Base-by-base conservation (phyloP, 2,329 filamentous ascomycete genomes). In the Septoria petroselini region DNA sequence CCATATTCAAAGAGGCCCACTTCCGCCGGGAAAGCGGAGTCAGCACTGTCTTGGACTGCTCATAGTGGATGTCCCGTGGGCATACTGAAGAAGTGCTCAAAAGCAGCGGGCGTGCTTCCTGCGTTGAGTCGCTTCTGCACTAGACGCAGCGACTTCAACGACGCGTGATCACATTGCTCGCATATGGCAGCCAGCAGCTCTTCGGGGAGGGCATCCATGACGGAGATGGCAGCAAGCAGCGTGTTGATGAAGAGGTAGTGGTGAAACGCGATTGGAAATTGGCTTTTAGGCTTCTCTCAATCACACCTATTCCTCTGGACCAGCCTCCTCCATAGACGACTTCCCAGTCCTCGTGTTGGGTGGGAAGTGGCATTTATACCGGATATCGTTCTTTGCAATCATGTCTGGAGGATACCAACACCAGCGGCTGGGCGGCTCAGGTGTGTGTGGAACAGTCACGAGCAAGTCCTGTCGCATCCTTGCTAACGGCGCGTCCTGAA, bases 401-500 rank as follows among this genome's bases (percentile, higher is more conserved):
- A 58, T 58, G 53, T 56, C 56, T 47, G 37, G 37, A 17, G 37
- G 31, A 15, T 54, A 57, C 27, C 48, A 49, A 31, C 46, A 52
- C 21, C 56, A 55, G 39, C 39, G 54, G 19, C 48, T 59, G 11
- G 57, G 57, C 38, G 57, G 57, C 11, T 21, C 50, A 14, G 54
- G 54, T 57, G 47, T 41, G 51, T n/a, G 41, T 25, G 14, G 23
- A 37, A 14, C 37, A 30, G 30, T 47, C 45, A 38, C 29, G 43
- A 31, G 33, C 12, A 50, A 50, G 55, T 57, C 48, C 30, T 27
- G 23, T 12, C 40, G 27, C 40, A 42, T 12, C 40, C 40, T 42
- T 42, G 40, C 40, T 42, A 17, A 42, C 30, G 27, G 45, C 30
- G 38, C 42, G 41, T 45, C 34, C 25, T 41, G 35, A 66, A 91